Conservation (phyloP, 2,329 filamentous ascomycete species). For the Fusarium marasasianum region DNA sequence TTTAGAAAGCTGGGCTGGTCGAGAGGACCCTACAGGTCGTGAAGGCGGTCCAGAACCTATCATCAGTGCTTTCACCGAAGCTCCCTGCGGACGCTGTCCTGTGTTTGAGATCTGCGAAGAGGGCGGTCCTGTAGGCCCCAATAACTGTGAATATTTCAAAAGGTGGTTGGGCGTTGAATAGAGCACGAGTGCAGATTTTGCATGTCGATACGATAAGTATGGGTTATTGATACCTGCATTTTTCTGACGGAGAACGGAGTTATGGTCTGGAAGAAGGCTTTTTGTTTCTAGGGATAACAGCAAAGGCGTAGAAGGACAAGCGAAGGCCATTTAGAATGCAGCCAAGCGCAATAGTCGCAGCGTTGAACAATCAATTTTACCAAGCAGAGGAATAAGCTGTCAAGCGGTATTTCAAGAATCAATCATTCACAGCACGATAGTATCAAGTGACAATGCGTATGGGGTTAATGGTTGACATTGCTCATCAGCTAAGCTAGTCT, state of each 20-base stretch:
- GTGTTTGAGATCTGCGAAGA: slow-evolving; percentile 94
- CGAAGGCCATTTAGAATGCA: slow-evolving; percentile 15
- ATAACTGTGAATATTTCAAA: slow-evolving; percentile 90
- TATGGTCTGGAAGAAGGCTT: slow-evolving; percentile 24
- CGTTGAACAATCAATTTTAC: slow-evolving; percentile 2
- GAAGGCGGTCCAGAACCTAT: slow-evolving; percentile 55
- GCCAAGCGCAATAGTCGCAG: slow-evolving; percentile 11
- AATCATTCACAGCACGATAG: neutral
- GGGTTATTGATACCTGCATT: neutral
- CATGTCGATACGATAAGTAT: neutral
- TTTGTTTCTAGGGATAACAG: slow-evolving; percentile 34
- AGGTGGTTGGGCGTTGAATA: slow-evolving; percentile 74
- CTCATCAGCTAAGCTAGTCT: slow-evolving; percentile 30
- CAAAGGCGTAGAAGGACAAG: slow-evolving; percentile 39
- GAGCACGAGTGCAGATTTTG: slow-evolving; percentile 22
- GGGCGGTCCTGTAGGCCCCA: slow-evolving; percentile 88
- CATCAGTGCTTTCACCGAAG: slow-evolving; percentile 83
- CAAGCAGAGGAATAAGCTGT: neutral
- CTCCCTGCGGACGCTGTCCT: slow-evolving; percentile 90
- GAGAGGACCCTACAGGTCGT: slow-evolving; percentile 49
- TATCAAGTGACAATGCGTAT: neutral
- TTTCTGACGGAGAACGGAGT: slow-evolving; percentile 36
- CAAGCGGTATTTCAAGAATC: neutral
- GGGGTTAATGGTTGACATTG: slow-evolving; percentile 36
- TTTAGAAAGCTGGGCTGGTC: slow-evolving; percentile 52